A percentile compares a stretch with the other conserved stretches of the same genome.
Conservation (phyloP, 331 rosid genomes). For the Quercus phellos region DNA sequence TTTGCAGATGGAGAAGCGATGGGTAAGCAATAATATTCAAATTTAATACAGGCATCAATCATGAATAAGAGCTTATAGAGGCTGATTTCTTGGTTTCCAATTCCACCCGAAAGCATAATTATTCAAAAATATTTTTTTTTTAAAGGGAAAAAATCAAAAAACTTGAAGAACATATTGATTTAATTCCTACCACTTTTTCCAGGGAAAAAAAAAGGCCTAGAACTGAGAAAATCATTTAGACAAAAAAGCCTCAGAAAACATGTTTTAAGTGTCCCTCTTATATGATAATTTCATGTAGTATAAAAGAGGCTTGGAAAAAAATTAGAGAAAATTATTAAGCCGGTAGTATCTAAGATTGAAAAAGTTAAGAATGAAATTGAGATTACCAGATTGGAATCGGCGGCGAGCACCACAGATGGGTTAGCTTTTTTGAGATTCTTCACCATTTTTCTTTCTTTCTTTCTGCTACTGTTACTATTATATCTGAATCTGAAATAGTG, state of each 20-base stretch:
- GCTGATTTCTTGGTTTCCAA: too few relatives aligned
- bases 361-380: not conserved
- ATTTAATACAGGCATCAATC: too few relatives aligned
- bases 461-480: conserved; percentile 20
- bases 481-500: not conserved
- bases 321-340: too few relatives aligned
- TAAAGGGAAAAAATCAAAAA: not conserved
- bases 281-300: not conserved
- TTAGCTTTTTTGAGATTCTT: conserved; percentile 35
- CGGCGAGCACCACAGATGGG: conserved; percentile 31
- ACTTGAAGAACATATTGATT: not conserved
- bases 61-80: too few relatives aligned
- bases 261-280: too few relatives aligned
- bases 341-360: too few relatives aligned
- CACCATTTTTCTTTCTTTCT: conserved; percentile 26
- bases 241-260: not conserved
- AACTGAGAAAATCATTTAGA: not conserved
- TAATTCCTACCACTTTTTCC: not conserved
- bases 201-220: not conserved
- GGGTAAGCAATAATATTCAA: not conserved
- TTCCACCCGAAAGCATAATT: too few relatives aligned
- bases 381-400: conserved; percentile 38
- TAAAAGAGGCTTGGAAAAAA: not conserved
- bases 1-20: too few relatives aligned
- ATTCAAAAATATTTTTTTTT: too few relatives aligned